Evolutionary conservation across 192 early-diverging fungal genomes (phyloP).

Genomic region (Backusella australiensis): DNA sequence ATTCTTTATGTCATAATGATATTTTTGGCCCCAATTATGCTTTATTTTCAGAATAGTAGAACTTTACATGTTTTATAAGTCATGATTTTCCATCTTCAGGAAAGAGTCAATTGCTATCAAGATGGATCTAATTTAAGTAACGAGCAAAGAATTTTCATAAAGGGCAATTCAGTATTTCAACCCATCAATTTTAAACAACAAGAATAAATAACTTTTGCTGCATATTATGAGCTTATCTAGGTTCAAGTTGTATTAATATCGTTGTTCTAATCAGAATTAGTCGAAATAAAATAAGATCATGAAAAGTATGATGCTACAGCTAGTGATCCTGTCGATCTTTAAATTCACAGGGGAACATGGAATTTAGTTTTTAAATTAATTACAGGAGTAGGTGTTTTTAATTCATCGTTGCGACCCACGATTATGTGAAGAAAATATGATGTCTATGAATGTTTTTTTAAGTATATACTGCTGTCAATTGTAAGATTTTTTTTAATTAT

Average conservation of each 20-base stretch:
- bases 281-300: background rate
- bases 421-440: background rate
- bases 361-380: conserved; percentile 2
- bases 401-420: background rate
- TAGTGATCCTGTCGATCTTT: background rate
- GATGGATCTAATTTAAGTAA: background rate
- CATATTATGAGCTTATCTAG: background rate
- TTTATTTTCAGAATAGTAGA: background rate
- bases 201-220: background rate
- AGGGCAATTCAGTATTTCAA: background rate
- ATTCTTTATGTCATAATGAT: background rate
- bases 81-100: background rate
- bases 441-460: background rate
- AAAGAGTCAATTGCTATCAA: background rate
- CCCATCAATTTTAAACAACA: background rate
- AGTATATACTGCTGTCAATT: background rate
- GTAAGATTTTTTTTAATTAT: background rate
- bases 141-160: background rate
- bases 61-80: background rate
- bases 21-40: background rate
- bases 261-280: background rate
- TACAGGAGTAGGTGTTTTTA: background rate
- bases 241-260: background rate
- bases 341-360: background rate
- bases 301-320: background rate